Percentiles rank a stretch among this genome's conserved stretches.
phyloP scores from a whole-genome alignment of 2,329 filamentous ascomycete species.

The Raffaelea arxii region DNA sequence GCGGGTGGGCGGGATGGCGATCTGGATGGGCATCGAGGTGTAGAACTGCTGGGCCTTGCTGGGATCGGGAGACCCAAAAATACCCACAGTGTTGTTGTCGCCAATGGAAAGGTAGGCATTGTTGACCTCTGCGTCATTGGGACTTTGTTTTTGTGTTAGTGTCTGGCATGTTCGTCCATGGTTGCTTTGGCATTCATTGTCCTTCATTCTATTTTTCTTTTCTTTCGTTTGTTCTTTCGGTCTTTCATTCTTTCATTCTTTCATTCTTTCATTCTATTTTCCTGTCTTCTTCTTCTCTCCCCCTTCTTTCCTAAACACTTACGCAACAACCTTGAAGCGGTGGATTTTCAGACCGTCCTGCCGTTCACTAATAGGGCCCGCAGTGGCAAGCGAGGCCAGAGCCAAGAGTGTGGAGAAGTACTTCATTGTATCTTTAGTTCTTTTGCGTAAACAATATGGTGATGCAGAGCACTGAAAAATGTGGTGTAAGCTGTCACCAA shows the following conservation, averaged over 20 bases:
- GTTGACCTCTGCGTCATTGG: conserved; percentile 15
- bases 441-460: no score
- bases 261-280: no score
- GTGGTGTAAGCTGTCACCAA: no score
- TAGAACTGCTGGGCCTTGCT: conserved; percentile 18
- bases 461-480: no score
- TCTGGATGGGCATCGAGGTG: conserved; percentile 11
- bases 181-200: no score
- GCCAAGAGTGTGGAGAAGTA: neutral
- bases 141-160: neutral
- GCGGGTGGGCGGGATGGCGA: conserved; percentile 8
- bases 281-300: no score
- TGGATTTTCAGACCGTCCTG: neutral
- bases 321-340: conserved; percentile 8
- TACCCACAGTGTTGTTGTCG: conserved; percentile 21
- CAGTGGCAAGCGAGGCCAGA: conserved; percentile 1
- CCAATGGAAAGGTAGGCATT: conserved; percentile 21
- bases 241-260: no score
- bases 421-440: no score
- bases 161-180: no score
- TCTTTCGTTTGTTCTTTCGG: no score
- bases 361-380: neutral
- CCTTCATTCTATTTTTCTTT: no score
- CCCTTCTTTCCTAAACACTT: no score
- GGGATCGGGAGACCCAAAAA: conserved; percentile 15